Evolutionary conservation across 2,329 filamentous ascomycete genomes (phyloP).

Genomic region (Sodiomyces alkalinus): DNA sequence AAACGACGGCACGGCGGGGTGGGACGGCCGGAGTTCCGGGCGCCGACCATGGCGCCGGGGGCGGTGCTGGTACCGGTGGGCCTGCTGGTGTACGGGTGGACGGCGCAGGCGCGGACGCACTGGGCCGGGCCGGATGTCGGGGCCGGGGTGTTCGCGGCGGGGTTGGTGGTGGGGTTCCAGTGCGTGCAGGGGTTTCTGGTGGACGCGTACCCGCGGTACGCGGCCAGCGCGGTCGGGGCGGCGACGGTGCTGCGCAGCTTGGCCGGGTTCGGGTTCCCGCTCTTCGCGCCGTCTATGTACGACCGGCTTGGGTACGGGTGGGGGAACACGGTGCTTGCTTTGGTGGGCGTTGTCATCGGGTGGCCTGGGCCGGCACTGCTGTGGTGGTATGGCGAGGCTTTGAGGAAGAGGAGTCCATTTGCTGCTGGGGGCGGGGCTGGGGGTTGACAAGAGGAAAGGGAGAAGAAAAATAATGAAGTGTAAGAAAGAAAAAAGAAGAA

Average conservation of each 20-base stretch:
- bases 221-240: slow-evolving; percentile 28
- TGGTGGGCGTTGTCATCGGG: slow-evolving; percentile 22
- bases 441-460: too few relatives aligned
- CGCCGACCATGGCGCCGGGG: slow-evolving; percentile 25
- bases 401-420: slow-evolving; percentile 13
- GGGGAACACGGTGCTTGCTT: slow-evolving; percentile 27
- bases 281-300: slow-evolving; percentile 34
- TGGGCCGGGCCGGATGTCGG: slow-evolving; percentile 32
- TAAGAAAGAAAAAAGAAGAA: too few relatives aligned
- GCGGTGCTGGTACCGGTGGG: slow-evolving; percentile 25
- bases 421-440: too few relatives aligned
- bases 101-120: slow-evolving; percentile 23
- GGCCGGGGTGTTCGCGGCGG: slow-evolving; percentile 20
- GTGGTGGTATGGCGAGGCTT: slow-evolving; percentile 25
- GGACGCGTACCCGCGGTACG: slow-evolving; percentile 29
- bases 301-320: slow-evolving; percentile 22
- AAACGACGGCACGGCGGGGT: slow-evolving; percentile 21
- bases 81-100: slow-evolving; percentile 30
- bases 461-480: too few relatives aligned
- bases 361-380: slow-evolving; percentile 27
- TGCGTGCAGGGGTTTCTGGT: slow-evolving; percentile 30
- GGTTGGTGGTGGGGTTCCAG: slow-evolving; percentile 25
- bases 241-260: slow-evolving; percentile 28
- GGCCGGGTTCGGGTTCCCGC: slow-evolving; percentile 34
- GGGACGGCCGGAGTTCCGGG: slow-evolving; percentile 25